phyloP scores from a whole-genome alignment of 139 green algal species.

The Coccomyxa sp. region DNA sequence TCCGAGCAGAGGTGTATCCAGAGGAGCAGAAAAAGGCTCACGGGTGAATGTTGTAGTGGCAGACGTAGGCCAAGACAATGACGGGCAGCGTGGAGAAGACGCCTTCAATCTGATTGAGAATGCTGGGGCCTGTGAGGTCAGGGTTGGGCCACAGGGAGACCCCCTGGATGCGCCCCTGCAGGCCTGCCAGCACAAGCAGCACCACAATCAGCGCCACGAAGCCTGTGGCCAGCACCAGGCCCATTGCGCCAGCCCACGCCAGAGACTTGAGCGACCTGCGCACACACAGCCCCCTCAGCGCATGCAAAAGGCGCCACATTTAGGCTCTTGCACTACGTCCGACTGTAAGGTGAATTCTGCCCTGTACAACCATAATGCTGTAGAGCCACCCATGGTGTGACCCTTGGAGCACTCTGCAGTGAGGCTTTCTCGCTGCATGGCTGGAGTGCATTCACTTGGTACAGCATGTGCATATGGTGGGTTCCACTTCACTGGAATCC shows the following conservation, averaged over 20 bases:
- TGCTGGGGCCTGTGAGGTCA: background rate
- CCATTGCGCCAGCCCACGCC: background rate
- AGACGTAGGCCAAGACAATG: background rate
- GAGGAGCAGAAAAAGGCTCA: background rate
- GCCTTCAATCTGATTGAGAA: background rate
- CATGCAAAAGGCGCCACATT: background rate
- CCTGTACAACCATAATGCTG: too few species aligned
- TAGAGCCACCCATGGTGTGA: too few species aligned
- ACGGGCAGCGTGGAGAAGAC: background rate
- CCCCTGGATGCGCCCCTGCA: background rate
- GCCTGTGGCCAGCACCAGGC: background rate
- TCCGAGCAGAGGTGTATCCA: background rate
- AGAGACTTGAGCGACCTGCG: background rate
- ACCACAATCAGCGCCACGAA: background rate
- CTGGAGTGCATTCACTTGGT: too few species aligned
- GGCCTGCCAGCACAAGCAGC: background rate
- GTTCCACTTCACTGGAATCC: too few species aligned
- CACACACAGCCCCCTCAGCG: background rate
- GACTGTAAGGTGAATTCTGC: background rate
- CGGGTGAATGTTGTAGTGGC: background rate
- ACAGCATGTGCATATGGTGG: too few species aligned
- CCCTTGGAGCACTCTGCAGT: too few species aligned
- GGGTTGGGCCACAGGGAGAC: background rate
- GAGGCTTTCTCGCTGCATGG: too few species aligned
- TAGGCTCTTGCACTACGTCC: background rate